Percentiles rank a stretch among this genome's conserved stretches.
Evolutionary conservation across 805 yeast genomes (phyloP).

Genomic region (Dipodascus geniculatus): DNA sequence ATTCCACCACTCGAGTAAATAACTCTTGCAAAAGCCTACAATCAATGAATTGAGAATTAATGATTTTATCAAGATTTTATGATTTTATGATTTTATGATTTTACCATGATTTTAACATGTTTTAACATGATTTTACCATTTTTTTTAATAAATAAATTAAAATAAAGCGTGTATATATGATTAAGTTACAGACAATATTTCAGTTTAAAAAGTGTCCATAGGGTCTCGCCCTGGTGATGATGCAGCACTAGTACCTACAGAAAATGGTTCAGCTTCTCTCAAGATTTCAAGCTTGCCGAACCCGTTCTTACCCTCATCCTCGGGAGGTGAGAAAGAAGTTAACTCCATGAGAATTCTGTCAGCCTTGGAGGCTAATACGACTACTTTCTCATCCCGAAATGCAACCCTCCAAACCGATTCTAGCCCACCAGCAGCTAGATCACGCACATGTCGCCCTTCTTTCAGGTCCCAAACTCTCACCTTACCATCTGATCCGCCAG

Average conservation of each 20-base stretch:
- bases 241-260: neutral
- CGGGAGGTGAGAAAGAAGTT: conserved; percentile 25
- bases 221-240: neutral
- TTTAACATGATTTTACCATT: neutral
- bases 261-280: conserved; percentile 1
- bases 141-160: no score
- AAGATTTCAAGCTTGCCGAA: neutral
- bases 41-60: no score
- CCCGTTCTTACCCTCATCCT: conserved; percentile 3
- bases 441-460: conserved; percentile 29
- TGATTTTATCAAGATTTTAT: no score
- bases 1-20: no score
- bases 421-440: conserved; percentile 22
- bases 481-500: conserved; percentile 33
- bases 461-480: conserved; percentile 31
- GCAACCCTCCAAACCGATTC: conserved; percentile 33
- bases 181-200: neutral
- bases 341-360: conserved; percentile 26
- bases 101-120: no score
- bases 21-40: no score
- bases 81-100: no score
- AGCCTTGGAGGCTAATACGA: conserved; percentile 25
- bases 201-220: neutral
- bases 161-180: neutral
- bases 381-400: conserved; percentile 28